Base-by-base conservation (phyloP, 768 basidiomycete genomes). In the Trametes coccinea region DNA sequence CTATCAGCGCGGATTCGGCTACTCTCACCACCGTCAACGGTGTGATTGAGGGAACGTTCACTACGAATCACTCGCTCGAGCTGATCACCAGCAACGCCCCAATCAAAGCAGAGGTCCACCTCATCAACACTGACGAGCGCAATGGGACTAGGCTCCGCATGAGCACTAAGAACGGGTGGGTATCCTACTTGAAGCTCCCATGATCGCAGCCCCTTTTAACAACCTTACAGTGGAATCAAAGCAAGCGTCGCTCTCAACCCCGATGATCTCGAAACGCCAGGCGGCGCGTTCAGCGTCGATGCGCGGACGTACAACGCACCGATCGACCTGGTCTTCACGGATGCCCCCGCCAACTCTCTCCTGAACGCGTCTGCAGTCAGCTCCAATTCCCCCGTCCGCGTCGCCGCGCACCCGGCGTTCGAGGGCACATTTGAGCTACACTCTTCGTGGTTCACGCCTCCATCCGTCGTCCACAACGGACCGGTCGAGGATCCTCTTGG, bases 161-260 rank as follows among this genome's bases (percentile, higher is more conserved):
- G 49, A 64, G 57, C 22, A 80, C 81, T 2, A 72, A 59, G 30
- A 83, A 85, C 58, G 76, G 75, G 83, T 82, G 66, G 39, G 77
- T 22, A 1, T 22, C 22, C 22, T 67, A 7, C n/a, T n/a, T n/a
- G n/a, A n/a, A n/a, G n/a, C n/a, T n/a, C n/a, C n/a, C n/a, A n/a
- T n/a, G n/a, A n/a, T n/a, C n/a, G n/a, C n/a, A n/a, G n/a, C n/a
- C n/a, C n/a, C n/a, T n/a, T n/a, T n/a, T n/a, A n/a, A n/a, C n/a
- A n/a, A n/a, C n/a, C n/a, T n/a, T n/a, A n/a, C 45, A 46, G 45
- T 9, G 45, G 53, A 27, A 56, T 74, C 39, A 56, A 58, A n/a
- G 43, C 71, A 11, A 50, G 56, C 41, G 43, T 71, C 51, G 58
- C 46, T 41, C 62, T 72, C 13, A 14, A 40, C 39, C 61, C 71